phyloP scores from a whole-genome alignment of 2,329 filamentous ascomycete genomes.

The Epichloe gansuensis region DNA sequence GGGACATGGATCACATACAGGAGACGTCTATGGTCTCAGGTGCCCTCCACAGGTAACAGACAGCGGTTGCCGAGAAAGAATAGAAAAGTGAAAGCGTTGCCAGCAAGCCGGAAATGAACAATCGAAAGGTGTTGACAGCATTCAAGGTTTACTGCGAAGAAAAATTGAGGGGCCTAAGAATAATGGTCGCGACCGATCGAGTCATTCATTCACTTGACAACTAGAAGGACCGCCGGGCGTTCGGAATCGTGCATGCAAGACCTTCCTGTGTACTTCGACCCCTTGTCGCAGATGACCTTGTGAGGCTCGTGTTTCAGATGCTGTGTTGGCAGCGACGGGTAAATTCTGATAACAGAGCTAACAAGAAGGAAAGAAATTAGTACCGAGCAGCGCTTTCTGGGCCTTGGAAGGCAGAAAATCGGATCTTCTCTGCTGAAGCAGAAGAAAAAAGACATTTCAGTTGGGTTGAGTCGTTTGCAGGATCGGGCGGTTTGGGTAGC shows the following conservation, averaged over 20 bases:
- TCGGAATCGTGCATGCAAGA: neutral
- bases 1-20: slow-evolving; percentile 3
- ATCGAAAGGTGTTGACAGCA: neutral
- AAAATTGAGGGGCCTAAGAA: neutral
- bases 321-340: neutral
- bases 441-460: neutral
- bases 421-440: neutral
- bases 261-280: neutral
- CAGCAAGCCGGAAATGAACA: neutral
- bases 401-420: neutral
- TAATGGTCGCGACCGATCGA: neutral
- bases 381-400: neutral
- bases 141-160: neutral
- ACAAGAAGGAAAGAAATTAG: neutral
- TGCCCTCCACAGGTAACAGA: neutral
- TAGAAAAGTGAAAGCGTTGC: neutral
- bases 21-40: slow-evolving; percentile 3
- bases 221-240: neutral
- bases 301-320: slow-evolving; percentile 4
- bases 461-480: neutral
- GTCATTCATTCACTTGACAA: neutral
- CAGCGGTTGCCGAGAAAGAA: neutral
- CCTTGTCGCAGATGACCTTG: slow-evolving; percentile 1
- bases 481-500: neutral
- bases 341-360: neutral